phyloP scores from a whole-genome alignment of 2,329 filamentous ascomycete species.

The Dryadomyces quercus-mongolicae region DNA sequence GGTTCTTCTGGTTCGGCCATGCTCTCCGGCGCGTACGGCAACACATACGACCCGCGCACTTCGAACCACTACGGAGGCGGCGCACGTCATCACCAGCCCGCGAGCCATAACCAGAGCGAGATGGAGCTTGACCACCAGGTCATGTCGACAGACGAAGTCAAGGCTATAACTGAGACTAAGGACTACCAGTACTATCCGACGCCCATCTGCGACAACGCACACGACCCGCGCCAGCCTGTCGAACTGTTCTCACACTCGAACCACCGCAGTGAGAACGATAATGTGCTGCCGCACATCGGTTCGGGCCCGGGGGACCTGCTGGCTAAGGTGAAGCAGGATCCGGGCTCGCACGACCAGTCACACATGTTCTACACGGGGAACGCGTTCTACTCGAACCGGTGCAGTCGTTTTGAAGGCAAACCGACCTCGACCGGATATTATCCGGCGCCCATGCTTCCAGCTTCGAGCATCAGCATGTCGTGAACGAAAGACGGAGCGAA shows the following conservation, averaged over 20 bases:
- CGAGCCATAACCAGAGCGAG: conserved; percentile 26
- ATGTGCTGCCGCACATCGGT: conserved; percentile 18
- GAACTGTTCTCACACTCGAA: conserved; percentile 34
- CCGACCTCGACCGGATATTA: conserved; percentile 39
- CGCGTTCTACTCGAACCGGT: conserved; percentile 26
- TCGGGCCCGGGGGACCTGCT: conserved; percentile 2
- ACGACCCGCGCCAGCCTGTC: conserved; percentile 30
- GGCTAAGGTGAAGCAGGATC: conserved; percentile 37
- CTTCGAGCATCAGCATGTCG: conserved; percentile 34
- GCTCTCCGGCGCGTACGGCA: conserved; percentile 25
- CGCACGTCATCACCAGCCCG: conserved; percentile 24
- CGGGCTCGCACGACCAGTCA: conserved; percentile 15
- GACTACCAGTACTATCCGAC: conserved; percentile 43
- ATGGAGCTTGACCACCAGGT: conserved; percentile 34
- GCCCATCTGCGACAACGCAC: conserved; percentile 34
- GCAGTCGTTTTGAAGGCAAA: conserved; percentile 42
- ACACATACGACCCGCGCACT: conserved; percentile 27
- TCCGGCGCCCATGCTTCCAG: conserved; percentile 32
- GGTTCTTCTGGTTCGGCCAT: conserved; percentile 23
- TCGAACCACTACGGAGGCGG: conserved; percentile 27
- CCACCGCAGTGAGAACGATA: conserved; percentile 21
- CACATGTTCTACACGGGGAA: conserved; percentile 32
- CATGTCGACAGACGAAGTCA: conserved; percentile 38
- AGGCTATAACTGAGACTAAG: conserved; percentile 34
- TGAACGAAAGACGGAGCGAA: conserved; percentile 6